Conservation (phyloP, 495 filamentous ascomycete species). For the Aspergillus sclerotioniger region DNA sequence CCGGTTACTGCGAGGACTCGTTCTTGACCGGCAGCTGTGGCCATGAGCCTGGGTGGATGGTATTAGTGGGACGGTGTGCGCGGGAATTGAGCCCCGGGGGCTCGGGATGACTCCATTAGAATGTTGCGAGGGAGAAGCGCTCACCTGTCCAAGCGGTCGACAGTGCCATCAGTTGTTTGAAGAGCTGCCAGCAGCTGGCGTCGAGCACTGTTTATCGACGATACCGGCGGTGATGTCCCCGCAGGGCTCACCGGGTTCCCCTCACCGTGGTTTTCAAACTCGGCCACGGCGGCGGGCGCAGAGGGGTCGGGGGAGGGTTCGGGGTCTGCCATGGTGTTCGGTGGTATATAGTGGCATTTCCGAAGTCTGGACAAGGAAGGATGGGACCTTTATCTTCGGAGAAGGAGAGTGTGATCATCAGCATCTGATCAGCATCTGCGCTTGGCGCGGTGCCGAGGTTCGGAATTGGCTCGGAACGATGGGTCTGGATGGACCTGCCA, state of each 20-base stretch:
- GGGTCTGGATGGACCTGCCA: not conserved
- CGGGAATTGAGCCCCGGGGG: not conserved
- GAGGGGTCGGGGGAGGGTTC: slow-evolving; percentile 8
- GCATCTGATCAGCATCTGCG: slow-evolving; percentile 16
- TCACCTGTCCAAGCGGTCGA: slow-evolving; percentile 40
- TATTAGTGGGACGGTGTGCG: slow-evolving; percentile 11
- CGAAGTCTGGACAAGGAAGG: not conserved
- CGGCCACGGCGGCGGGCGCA: slow-evolving; percentile 9
- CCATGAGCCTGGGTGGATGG: slow-evolving; percentile 28
- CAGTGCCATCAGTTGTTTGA: slow-evolving; percentile 32
- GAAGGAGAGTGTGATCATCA: not conserved
- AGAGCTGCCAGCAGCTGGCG: slow-evolving; percentile 34
- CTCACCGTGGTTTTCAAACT: slow-evolving; percentile 19
- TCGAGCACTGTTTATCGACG: slow-evolving; percentile 7
- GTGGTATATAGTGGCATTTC: not conserved
- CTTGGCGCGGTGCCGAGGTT: slow-evolving; percentile 18
- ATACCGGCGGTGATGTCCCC: slow-evolving; percentile 17
- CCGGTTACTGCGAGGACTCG: slow-evolving; percentile 36
- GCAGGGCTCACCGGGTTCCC: slow-evolving; percentile 28
- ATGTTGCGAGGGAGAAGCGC: not conserved
- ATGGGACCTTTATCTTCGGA: slow-evolving; percentile 1
- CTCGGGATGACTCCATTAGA: too few species aligned
- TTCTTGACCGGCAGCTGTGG: slow-evolving; percentile 36
- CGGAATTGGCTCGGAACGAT: slow-evolving; percentile 13
- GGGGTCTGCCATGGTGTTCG: not conserved